Conservation (phyloP, 306 rosid species). For the Mucuna pruriens region DNA sequence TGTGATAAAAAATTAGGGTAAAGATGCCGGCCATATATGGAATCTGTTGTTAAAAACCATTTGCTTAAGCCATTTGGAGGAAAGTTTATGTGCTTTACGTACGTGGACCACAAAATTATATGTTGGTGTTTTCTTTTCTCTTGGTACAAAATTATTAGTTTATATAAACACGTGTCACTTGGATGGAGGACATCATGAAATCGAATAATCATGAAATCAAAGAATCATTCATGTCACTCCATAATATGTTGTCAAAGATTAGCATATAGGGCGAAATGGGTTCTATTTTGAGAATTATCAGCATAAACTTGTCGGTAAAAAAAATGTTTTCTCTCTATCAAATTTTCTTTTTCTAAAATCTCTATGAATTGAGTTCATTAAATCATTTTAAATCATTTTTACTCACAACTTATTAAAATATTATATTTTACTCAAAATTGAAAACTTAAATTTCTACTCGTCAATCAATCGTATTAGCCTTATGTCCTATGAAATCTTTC, state of each 20-base stretch:
- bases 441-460: no score
- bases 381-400: neutral
- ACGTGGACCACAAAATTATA: slow-evolving; percentile 39
- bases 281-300: neutral
- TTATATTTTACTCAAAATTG: no score
- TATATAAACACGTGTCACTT: slow-evolving; percentile 4
- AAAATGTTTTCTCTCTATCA: neutral
- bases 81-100: slow-evolving; percentile 10
- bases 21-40: slow-evolving; percentile 16
- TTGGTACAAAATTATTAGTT: slow-evolving; percentile 24
- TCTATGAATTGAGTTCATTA: neutral
- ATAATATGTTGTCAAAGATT: neutral
- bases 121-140: neutral
- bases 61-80: neutral
- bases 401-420: neutral
- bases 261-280: neutral
- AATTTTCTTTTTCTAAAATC: no score
- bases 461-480: neutral
- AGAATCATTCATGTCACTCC: neutral
- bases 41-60: slow-evolving; percentile 24
- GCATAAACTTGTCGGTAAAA: neutral
- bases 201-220: slow-evolving; percentile 13
- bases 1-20: slow-evolving; percentile 14
- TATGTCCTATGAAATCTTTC: neutral
- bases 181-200: neutral